Conservation (phyloP, 768 basidiomycete genomes). For the Rhodotorula graminis region DNA sequence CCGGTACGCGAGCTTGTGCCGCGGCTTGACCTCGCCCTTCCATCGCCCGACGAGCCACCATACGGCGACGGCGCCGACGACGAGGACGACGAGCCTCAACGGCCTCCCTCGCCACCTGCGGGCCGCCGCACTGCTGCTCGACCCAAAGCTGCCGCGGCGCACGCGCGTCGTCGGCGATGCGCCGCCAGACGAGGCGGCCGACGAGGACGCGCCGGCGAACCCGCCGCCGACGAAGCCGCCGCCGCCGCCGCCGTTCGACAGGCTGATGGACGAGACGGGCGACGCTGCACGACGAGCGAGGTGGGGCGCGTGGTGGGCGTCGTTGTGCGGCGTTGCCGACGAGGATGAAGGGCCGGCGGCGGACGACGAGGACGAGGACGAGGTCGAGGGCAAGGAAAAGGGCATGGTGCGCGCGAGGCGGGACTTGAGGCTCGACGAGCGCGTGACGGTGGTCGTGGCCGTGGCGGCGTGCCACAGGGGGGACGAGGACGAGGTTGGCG, state of each 20-base stretch:
- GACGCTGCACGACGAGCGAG: neutral
- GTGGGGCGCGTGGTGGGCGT: neutral
- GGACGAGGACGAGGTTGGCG: neutral
- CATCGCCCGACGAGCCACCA: neutral
- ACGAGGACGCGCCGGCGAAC: neutral
- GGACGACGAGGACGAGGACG: neutral
- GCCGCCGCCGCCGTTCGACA: neutral
- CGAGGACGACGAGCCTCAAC: neutral
- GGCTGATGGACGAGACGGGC: neutral
- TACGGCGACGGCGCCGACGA: neutral
- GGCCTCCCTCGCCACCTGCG: neutral
- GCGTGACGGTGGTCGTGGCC: neutral
- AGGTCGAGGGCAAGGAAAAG: neutral
- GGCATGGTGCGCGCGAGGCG: neutral
- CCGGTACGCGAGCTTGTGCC: conserved; percentile 11
- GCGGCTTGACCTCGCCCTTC: neutral
- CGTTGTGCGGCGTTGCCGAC: neutral
- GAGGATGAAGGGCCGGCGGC: too few relatives aligned
- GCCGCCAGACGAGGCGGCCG: neutral
- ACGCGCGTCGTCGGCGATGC: neutral
- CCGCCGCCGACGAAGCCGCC: neutral
- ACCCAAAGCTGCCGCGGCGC: neutral
- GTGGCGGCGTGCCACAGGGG: too few relatives aligned
- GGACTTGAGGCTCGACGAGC: neutral
- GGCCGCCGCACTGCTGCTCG: neutral